Conservation (phyloP, 2,329 filamentous ascomycete genomes). For the Penicillium freii region DNA sequence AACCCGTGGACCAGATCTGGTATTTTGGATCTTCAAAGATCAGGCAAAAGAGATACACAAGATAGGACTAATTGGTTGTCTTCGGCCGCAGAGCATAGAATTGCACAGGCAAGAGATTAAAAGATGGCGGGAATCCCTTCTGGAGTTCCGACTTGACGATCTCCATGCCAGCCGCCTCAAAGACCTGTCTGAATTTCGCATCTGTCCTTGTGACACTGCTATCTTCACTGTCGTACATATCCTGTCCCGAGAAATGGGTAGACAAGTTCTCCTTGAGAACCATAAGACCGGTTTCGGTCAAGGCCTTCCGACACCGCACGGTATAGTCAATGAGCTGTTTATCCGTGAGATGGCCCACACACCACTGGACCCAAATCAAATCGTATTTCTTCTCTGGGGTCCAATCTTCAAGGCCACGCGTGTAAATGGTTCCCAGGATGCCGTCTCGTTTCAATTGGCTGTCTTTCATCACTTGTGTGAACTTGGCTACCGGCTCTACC, state of each 20-base stretch:
- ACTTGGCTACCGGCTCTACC: conserved; percentile 80
- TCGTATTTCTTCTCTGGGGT: conserved; percentile 61
- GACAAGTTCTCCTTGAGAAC: conserved; percentile 79
- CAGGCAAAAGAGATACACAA: background rate
- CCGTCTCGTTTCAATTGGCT: conserved; percentile 40
- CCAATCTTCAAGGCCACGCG: conserved; percentile 74
- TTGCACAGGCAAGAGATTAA: conserved; percentile 67
- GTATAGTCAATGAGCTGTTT: conserved; percentile 68
- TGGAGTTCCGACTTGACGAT: conserved; percentile 72
- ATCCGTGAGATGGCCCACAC: conserved; percentile 77
- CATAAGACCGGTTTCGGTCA: conserved; percentile 52
- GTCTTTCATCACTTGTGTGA: conserved; percentile 61
- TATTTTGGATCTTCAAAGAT: background rate
- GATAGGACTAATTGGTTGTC: background rate
- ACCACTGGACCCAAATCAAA: conserved; percentile 90
- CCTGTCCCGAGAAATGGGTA: conserved; percentile 52
- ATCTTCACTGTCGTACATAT: conserved; percentile 73
- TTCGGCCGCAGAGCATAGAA: conserved; percentile 71
- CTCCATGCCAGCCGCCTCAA: conserved; percentile 65
- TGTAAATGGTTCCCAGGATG: conserved; percentile 64
- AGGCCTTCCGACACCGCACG: conserved; percentile 54
- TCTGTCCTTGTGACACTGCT: conserved; percentile 77
- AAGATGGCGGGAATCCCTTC: conserved; percentile 63
- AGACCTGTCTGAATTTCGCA: conserved; percentile 66
- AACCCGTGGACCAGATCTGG: background rate